Conservation (phyloP, 2,329 filamentous ascomycete species). For the Cryphonectria nitschkei region DNA sequence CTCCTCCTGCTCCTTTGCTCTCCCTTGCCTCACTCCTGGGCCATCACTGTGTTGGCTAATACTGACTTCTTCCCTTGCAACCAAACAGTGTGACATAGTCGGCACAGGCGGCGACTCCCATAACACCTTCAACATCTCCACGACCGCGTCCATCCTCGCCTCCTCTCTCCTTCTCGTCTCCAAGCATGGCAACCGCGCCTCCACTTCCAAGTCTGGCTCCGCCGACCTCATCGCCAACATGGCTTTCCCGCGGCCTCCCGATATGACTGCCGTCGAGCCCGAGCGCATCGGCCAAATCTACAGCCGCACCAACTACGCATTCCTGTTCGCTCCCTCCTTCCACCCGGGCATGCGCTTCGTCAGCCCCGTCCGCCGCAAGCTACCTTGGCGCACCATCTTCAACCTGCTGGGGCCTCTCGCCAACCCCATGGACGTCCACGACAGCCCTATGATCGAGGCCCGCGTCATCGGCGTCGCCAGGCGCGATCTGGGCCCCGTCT, state of each 20-base stretch:
- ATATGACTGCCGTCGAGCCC: slow-evolving; percentile 74
- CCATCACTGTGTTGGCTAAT: slow-evolving; percentile 6
- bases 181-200: slow-evolving; percentile 96
- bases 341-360: slow-evolving; percentile 94
- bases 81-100: slow-evolving; percentile 85
- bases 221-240: slow-evolving; percentile 86
- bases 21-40: neutral
- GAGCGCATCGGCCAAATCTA: slow-evolving; percentile 74
- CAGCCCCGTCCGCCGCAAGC: slow-evolving; percentile 80
- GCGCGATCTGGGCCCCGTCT: slow-evolving; percentile 83
- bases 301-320: slow-evolving; percentile 83
- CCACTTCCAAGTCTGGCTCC: slow-evolving; percentile 92
- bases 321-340: slow-evolving; percentile 94
- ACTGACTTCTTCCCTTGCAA: neutral
- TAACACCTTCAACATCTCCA: slow-evolving; percentile 98
- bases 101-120: slow-evolving; percentile 95
- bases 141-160: slow-evolving; percentile 88
- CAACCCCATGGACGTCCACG: slow-evolving; percentile 78
- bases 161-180: slow-evolving; percentile 83
- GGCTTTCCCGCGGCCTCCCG: slow-evolving; percentile 66
- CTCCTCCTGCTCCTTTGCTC: slow-evolving; percentile 1
- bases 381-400: slow-evolving; percentile 96
- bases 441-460: slow-evolving; percentile 69
- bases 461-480: slow-evolving; percentile 92
- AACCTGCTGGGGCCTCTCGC: slow-evolving; percentile 92